These are phyloP conservation scores for Scheffersomyces parashehatae DNA, from an alignment of 1,139 yeast species.

Conservation along the genomic window DNA sequence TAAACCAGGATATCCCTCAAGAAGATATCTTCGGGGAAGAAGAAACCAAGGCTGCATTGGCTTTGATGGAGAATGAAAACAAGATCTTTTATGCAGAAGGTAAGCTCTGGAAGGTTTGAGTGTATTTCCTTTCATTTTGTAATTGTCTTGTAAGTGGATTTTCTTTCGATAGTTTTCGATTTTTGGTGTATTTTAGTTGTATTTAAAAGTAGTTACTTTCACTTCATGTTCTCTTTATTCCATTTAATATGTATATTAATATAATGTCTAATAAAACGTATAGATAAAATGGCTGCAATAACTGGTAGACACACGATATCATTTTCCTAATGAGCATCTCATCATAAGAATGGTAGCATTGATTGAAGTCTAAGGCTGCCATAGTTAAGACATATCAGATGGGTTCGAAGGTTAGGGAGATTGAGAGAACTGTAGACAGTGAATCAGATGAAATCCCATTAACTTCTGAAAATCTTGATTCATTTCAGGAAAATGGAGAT, in stretches of 20 bases:
- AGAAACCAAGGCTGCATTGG: slow-evolving; percentile 58
- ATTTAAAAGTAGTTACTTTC: neutral
- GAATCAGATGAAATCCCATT: too few species aligned
- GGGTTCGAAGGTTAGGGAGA: too few species aligned
- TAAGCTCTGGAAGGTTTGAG: slow-evolving; percentile 57
- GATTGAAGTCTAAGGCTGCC: too few species aligned
- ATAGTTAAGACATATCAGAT: too few species aligned
- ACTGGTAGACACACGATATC: slow-evolving; percentile 4
- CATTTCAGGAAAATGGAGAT: too few species aligned
- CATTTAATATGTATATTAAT: neutral
- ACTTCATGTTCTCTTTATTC: neutral
- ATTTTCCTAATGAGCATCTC: too few species aligned
- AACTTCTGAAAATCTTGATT: too few species aligned
- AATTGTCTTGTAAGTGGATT: too few species aligned
- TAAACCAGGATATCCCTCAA: slow-evolving; percentile 56
- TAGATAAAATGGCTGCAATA: slow-evolving; percentile 4
- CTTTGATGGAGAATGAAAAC: slow-evolving; percentile 53
- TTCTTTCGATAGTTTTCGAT: too few species aligned
- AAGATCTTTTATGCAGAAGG: slow-evolving; percentile 63
- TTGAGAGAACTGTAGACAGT: too few species aligned
- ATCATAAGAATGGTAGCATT: too few species aligned
- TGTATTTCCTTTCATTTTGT: neutral
- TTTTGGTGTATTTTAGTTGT: neutral
- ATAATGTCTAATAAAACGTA: slow-evolving; percentile 5
- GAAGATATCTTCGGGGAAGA: slow-evolving; percentile 57